These are phyloP conservation scores for Leonotis leonurus DNA, from an alignment of 257 asterid species.

Conservation along the genomic window DNA sequence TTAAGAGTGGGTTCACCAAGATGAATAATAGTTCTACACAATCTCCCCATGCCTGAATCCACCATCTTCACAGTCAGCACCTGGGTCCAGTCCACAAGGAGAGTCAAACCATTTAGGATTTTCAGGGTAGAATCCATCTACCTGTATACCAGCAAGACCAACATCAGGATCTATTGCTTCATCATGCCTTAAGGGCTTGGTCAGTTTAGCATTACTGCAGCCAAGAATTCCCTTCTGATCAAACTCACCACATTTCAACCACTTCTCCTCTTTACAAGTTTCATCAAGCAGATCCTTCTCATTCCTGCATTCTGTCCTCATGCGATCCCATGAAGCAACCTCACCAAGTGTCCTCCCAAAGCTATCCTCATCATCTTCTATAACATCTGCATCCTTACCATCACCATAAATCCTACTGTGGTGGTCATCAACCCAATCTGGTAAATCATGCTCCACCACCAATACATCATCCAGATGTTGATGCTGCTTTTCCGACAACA, in stretches of 20 bases:
- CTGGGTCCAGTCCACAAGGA: constrained; percentile 76
- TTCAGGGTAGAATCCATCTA: constrained; percentile 76
- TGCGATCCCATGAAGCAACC: constrained; percentile 92
- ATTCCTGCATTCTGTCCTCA: constrained; percentile 56
- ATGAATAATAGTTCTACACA: constrained; percentile 46
- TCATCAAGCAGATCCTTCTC: constrained; percentile 73
- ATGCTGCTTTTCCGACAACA: constrained; percentile 65
- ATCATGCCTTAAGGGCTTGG: constrained; percentile 43
- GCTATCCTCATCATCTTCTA: constrained; percentile 95
- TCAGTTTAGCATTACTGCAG: constrained; percentile 37
- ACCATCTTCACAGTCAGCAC: constrained; percentile 63
- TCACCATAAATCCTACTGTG: constrained; percentile 60
- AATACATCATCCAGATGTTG: constrained; percentile 64
- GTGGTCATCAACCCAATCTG: constrained; percentile 89
- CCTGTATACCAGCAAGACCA: constrained; percentile 72
- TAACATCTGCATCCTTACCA: constrained; percentile 76
- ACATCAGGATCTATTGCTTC: constrained; percentile 70
- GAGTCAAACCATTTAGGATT: constrained; percentile 97
- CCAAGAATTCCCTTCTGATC: constrained; percentile 71
- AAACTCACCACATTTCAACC: constrained; percentile 72
- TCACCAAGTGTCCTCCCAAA: constrained; percentile 96
- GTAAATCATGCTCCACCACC: constrained; percentile 93
- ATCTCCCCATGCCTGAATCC: constrained; percentile 78
- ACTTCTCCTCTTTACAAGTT: constrained; percentile 73
- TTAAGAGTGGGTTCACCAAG: constrained; percentile 61